Evolutionary conservation across 2,329 filamentous ascomycete genomes (phyloP).

Genomic region (Colletotrichum tabaci): DNA sequence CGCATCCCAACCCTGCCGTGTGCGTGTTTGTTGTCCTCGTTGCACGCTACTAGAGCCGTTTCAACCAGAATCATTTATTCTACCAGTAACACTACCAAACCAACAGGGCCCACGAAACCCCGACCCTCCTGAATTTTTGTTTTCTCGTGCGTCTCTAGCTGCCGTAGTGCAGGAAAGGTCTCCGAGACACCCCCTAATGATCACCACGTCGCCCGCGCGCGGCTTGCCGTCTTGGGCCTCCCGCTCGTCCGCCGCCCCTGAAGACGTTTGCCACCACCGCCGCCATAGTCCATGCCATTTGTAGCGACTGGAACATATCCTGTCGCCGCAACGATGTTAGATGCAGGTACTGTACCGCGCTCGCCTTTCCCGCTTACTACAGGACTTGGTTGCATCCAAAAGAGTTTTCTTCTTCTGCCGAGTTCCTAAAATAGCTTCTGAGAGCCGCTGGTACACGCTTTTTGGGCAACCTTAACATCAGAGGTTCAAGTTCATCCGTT

Average conservation of each 20-base stretch:
- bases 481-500: not conserved
- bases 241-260: constrained; percentile 14
- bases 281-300: constrained; percentile 13
- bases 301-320: not conserved
- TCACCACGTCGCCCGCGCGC: constrained; percentile 30
- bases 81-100: not conserved
- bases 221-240: constrained; percentile 32
- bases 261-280: constrained; percentile 26
- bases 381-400: not conserved
- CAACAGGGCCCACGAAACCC: not conserved
- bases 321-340: not conserved
- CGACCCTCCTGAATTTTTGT: constrained; percentile 32
- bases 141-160: constrained; percentile 27
- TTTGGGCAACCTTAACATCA: not conserved
- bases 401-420: constrained; percentile 4
- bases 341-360: constrained; percentile 30
- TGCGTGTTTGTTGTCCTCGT: not conserved
- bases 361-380: not conserved
- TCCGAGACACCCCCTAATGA: constrained; percentile 14
- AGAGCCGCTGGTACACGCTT: no score
- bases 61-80: constrained; percentile 12
- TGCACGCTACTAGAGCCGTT: constrained; percentile 14
- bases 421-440: constrained; percentile 27
- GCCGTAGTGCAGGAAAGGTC: constrained; percentile 17
- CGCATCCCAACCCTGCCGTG: not conserved